A percentile compares a stretch with the other conserved stretches of the same genome.
Evolutionary conservation across 768 basidiomycete genomes (phyloP).

Genomic region (Infundibulicybe gibba): DNA sequence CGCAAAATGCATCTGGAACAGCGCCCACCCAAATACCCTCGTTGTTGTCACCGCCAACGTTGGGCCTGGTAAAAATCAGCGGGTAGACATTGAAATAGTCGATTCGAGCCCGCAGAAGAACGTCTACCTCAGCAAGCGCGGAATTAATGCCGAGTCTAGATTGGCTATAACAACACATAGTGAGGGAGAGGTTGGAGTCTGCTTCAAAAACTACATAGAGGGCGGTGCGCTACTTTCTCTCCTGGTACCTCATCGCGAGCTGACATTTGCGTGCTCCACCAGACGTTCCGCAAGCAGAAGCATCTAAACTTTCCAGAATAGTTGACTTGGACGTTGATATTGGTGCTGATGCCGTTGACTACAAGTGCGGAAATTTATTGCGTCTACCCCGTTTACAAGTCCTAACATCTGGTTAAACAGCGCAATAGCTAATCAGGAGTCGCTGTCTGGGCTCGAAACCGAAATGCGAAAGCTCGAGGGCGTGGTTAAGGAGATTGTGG

Average conservation of each 20-base stretch:
- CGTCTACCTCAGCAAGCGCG: conserved; percentile 86
- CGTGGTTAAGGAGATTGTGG: conserved; percentile 88
- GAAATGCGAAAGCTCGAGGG: conserved; percentile 99
- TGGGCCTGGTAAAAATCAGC: conserved; percentile 67
- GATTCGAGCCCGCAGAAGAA: conserved; percentile 85
- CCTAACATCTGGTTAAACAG: conserved; percentile 36
- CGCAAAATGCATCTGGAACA: conserved; percentile 93
- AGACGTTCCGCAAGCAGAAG: conserved; percentile 48
- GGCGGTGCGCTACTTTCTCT: conserved; percentile 49
- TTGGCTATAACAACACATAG: conserved; percentile 92
- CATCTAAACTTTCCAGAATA: conserved; percentile 52
- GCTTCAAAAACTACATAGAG: conserved; percentile 81
- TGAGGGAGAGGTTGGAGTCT: conserved; percentile 94
- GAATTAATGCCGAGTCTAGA: conserved; percentile 87
- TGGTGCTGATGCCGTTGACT: conserved; percentile 97
- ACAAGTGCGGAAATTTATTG: conserved; percentile 67
- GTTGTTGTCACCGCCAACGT: conserved; percentile 97
- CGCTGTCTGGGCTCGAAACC: conserved; percentile 90
- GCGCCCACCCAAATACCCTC: conserved; percentile 79
- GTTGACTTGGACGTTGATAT: conserved; percentile 96
- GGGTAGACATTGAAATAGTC: conserved; percentile 91
- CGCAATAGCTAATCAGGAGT: conserved; percentile 98
- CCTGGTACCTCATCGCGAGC: not conserved
- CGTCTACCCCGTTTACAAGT: not conserved
- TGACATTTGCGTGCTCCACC: conserved; percentile 3